Conservation (phyloP, 257 asterid species). For the Handroanthus guayacan region DNA sequence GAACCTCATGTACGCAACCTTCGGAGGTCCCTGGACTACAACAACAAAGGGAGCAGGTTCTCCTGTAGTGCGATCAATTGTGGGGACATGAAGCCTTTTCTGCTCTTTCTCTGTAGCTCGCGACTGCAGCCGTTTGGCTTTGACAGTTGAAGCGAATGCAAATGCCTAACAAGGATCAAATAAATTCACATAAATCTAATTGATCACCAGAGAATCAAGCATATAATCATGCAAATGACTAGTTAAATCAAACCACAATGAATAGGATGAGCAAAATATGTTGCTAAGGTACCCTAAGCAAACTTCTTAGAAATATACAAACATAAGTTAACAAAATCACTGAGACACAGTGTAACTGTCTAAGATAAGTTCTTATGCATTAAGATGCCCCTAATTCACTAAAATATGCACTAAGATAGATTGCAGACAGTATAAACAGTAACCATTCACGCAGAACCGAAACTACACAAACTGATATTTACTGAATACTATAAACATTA, state of each 20-base stretch:
- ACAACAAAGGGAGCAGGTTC: constrained; percentile 95
- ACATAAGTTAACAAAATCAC: background rate
- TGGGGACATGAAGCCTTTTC: constrained; percentile 88
- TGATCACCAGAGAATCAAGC: constrained; percentile 11
- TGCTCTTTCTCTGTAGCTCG: constrained; percentile 94
- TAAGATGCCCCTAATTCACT: constrained; percentile 9
- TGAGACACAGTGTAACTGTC: background rate
- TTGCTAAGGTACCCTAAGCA: background rate
- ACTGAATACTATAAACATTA: background rate
- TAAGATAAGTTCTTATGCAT: background rate
- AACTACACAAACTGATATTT: constrained; percentile 4
- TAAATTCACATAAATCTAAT: constrained; percentile 24
- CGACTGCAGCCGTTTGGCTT: constrained; percentile 84
- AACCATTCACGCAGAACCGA: background rate
- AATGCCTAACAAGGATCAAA: constrained; percentile 67
- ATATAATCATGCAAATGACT: background rate
- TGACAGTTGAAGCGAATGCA: constrained; percentile 74
- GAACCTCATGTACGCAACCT: constrained; percentile 52
- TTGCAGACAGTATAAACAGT: background rate
- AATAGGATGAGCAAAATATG: background rate
- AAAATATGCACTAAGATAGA: background rate
- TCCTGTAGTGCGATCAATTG: constrained; percentile 71
- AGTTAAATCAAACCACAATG: background rate
- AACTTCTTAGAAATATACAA: background rate
- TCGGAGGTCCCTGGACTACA: constrained; percentile 96